Base-by-base conservation (phyloP, 441 rosid genomes). In the Brassica hybrid region DNA sequence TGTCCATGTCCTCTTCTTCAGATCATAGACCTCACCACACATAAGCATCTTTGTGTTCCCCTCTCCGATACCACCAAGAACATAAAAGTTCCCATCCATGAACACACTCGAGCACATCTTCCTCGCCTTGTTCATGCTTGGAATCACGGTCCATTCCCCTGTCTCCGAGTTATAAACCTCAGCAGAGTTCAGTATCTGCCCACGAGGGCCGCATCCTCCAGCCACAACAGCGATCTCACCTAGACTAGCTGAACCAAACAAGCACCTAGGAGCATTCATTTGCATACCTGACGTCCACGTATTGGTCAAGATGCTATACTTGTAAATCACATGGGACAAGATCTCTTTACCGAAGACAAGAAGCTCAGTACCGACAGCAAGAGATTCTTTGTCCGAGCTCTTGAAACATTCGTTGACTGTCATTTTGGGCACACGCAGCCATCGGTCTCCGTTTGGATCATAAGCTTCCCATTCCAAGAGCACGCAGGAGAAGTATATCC, bases 391-490 rank as follows among this genome's bases (percentile, higher is more conserved):
- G 68, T 92, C 97, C 0, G 97, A 91, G 66, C 83, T 85, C 84
- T 80, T 90, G 77, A 92, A 90, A 77, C 89, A 88, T 0, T 88
- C 97, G n/a, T 88, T 90, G 16, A 88, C 84, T 60, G 89, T 81
- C 94, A 93, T 93, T 65, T 82, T 77, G 1, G 99, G 99, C 71
- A 93, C 82, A 79, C 88, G 91, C 90, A 94, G 86, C 99, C 99
- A 94, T 65, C 92, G 79, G 25, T 80, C 56, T 32, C 86, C 74
- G 71, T 80, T 76, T 11, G 98, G 99, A 85, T 94, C 99, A 73
- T 87, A 94, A 23, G 98, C 99, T 79, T 89, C 97, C 98, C 98
- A 94, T 67, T 94, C 97, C 65, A 88, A 85, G 57, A 89, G 81
- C 69, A 84, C 77, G 72, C 97, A 93, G 16, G 99, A 93, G 66